These are phyloP conservation scores for Urtica urens DNA, from an alignment of 306 rosid genomes.

Conservation along the genomic window DNA sequence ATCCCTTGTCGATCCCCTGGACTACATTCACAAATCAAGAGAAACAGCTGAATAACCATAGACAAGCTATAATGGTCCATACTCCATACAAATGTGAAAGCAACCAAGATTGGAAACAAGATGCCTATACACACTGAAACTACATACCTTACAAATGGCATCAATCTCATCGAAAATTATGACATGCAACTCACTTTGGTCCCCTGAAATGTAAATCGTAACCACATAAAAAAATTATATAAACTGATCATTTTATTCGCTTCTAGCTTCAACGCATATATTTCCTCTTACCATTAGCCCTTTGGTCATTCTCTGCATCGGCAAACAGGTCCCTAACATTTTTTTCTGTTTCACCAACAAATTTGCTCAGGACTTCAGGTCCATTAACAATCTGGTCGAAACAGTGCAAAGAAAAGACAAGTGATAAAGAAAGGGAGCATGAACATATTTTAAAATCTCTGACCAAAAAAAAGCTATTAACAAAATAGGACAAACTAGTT, in stretches of 20 bases:
- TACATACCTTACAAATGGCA: conserved; percentile 90
- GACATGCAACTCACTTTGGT: conserved; percentile 94
- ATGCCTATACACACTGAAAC: conserved; percentile 19
- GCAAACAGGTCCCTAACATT: conserved; percentile 97
- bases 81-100: no score
- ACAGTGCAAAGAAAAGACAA: conserved; percentile 7
- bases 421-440: conserved; percentile 3
- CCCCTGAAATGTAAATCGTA: conserved; percentile 47
- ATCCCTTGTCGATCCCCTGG: conserved; percentile 96
- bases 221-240: conserved; percentile 19
- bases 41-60: neutral
- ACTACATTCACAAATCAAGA: conserved; percentile 37
- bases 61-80: no score
- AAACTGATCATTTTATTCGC: conserved; percentile 12
- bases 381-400: conserved; percentile 77
- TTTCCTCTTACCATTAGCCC: conserved; percentile 49
- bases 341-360: conserved; percentile 96
- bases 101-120: neutral
- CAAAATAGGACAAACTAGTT: conserved; percentile 3
- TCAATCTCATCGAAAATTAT: conserved; percentile 97
- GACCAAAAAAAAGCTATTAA: conserved; percentile 16
- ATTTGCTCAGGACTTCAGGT: conserved; percentile 95
- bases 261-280: conserved; percentile 10
- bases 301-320: conserved; percentile 96
- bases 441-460: conserved; percentile 11